Base-by-base conservation (phyloP, 192 early-diverging fungal genomes). In the Nowakowskiella sp. region DNA sequence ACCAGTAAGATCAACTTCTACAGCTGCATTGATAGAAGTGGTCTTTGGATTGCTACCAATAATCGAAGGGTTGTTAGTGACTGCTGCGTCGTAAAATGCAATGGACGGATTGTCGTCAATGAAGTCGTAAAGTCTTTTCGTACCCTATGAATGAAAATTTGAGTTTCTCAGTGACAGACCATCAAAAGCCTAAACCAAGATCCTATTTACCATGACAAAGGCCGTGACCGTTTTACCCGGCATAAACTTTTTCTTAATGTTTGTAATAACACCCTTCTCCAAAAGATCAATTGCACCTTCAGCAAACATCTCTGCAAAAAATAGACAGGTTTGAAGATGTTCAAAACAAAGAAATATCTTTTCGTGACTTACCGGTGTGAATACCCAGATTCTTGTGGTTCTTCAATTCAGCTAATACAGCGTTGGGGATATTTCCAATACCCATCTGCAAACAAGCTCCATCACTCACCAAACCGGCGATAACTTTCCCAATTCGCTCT, bases 381-480 rank as follows among this genome's bases (percentile, higher is more conserved):
- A 77, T 62, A n/a, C 74, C 74, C 19, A 77, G 62, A 43, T 68
- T 44, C 53, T 68, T 68, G 53, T 77, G 74, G 44, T 57, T 21
- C 23, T 46, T 61, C 8, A 76, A 54, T 16, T 57, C 51, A 13
- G 33, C 57, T n/a, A 76, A 55, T 5, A 76, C 74, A 6, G 74
- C 74, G 49, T 76, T 67, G 19, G 74, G 74, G 56, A 76, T 70
- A 0, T 55, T 57, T 1, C 67, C 72, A 42, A 77, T 77, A 7
- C 74, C 74, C 64, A 77, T 73, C 42, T 77, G 74, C 13, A 77
- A 52, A 1, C 61, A 65, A 4, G 74, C 72, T 8, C 74, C 74
- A 53, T 77, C 66, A 13, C 54, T 29, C 6, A 77, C 65, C 3
- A 77, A 56, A 8, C 23, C 49, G 2, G 74, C 67, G 31, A 77